These are phyloP conservation scores for Smallanthus sonchifolius DNA, from an alignment of 129 eudicot species.

Conservation along the genomic window DNA sequence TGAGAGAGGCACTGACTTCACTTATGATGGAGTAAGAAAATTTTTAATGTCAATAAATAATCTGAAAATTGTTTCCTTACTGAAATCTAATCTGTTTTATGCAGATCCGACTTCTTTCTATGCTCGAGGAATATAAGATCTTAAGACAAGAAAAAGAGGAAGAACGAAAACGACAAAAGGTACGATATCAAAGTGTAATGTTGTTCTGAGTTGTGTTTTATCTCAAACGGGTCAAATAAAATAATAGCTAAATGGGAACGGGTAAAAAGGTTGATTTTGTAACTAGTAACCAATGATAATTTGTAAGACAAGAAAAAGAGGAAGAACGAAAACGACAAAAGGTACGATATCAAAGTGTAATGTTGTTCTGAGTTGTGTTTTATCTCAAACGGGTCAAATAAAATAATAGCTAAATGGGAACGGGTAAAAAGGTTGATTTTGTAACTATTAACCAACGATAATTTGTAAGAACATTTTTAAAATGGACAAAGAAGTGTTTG, in stretches of 20 bases:
- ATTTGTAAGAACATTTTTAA: too few relatives aligned
- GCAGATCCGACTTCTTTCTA: constrained; percentile 79
- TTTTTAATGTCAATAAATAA: neutral
- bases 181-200: constrained; percentile 20
- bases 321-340: constrained; percentile 75
- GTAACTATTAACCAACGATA: too few relatives aligned
- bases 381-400: too few relatives aligned
- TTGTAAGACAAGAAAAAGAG: constrained; percentile 83
- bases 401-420: too few relatives aligned
- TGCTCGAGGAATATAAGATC: constrained; percentile 77
- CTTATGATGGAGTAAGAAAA: constrained; percentile 87
- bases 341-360: constrained; percentile 37
- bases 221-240: too few relatives aligned
- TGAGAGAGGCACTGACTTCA: constrained; percentile 66
- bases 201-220: too few relatives aligned
- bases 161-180: constrained; percentile 84
- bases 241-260: too few relatives aligned
- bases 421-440: too few relatives aligned
- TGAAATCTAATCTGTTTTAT: constrained; percentile 8
- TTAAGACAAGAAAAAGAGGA: constrained; percentile 78
- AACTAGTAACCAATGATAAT: too few relatives aligned
- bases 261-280: too few relatives aligned
- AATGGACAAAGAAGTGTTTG: too few relatives aligned
- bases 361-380: too few relatives aligned
- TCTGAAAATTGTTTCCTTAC: neutral